Evolutionary conservation across 331 rosid species (phyloP).

Genomic region (Quercus lobata): DNA sequence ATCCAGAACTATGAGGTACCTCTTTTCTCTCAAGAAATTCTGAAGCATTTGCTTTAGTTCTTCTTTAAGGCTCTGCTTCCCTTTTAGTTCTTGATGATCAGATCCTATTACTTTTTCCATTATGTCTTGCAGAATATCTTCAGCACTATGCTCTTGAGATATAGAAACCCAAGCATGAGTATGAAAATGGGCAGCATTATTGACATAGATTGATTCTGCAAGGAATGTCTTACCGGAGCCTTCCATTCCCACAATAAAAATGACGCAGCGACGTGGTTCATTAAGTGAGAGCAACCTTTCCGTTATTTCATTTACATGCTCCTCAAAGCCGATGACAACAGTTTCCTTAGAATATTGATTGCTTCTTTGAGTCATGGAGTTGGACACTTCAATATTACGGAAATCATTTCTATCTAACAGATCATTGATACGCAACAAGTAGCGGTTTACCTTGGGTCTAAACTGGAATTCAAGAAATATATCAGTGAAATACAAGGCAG

Average conservation of each 20-base stretch:
- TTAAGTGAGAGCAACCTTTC: not conserved
- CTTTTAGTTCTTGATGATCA: too few species aligned
- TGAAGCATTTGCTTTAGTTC: not conserved
- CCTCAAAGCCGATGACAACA: not conserved
- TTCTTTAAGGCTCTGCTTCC: not conserved
- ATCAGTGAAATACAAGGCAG: too few species aligned
- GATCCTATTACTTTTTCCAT: too few species aligned
- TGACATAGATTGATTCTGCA: not conserved
- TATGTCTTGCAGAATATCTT: not conserved
- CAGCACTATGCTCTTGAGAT: not conserved
- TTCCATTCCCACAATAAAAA: not conserved
- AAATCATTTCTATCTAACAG: too few species aligned
- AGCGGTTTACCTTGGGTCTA: too few species aligned
- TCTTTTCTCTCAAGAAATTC: not conserved
- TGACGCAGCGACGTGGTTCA: not conserved
- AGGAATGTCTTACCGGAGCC: slow-evolving; percentile 21
- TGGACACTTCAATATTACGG: too few species aligned
- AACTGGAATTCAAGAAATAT: too few species aligned
- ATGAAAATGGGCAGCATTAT: not conserved
- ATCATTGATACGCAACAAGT: too few species aligned
- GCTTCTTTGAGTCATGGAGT: too few species aligned
- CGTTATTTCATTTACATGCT: too few species aligned
- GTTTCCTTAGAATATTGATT: not conserved
- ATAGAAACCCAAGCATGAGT: not conserved
- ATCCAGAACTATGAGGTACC: slow-evolving; percentile 19